A percentile compares a stretch with the other conserved stretches of the same genome.
Evolutionary conservation across 306 rosid species (phyloP).

Genomic region (Pueraria montana): DNA sequence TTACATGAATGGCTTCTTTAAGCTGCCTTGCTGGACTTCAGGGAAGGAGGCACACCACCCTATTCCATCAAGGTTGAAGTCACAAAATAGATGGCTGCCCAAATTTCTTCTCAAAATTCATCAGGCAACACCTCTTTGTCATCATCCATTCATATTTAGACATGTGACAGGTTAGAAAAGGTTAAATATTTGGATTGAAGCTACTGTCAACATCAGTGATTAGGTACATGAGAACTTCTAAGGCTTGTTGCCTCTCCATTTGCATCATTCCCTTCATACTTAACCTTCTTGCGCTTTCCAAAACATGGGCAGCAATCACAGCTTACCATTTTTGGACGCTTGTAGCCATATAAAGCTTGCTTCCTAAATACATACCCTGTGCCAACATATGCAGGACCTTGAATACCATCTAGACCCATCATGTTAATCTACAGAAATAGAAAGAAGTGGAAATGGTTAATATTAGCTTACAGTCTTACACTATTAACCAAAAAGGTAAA

Average conservation of each 20-base stretch:
- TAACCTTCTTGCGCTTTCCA: slow-evolving; percentile 85
- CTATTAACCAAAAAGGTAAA: too few species aligned
- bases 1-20: slow-evolving; percentile 95
- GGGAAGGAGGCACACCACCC: slow-evolving; percentile 95
- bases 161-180: slow-evolving; percentile 26
- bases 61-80: slow-evolving; percentile 94
- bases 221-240: slow-evolving; percentile 58
- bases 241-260: slow-evolving; percentile 72
- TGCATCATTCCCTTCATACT: slow-evolving; percentile 66
- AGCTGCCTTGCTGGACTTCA: slow-evolving; percentile 86
- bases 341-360: slow-evolving; percentile 94
- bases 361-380: slow-evolving; percentile 97
- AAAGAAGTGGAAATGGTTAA: slow-evolving; percentile 32
- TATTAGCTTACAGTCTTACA: neutral
- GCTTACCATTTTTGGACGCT: slow-evolving; percentile 96
- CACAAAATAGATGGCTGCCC: slow-evolving; percentile 93
- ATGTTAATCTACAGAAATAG: slow-evolving; percentile 83
- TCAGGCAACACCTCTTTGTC: slow-evolving; percentile 83
- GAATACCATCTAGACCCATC: slow-evolving; percentile 97
- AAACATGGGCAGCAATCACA: slow-evolving; percentile 96
- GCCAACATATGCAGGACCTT: slow-evolving; percentile 97
- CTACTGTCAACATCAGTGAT: slow-evolving; percentile 18
- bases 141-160: slow-evolving; percentile 65
- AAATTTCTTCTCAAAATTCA: slow-evolving; percentile 91
- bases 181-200: slow-evolving; percentile 17